Conservation (phyloP, 768 basidiomycete species). For the Lactifluus hygrophoroides region DNA sequence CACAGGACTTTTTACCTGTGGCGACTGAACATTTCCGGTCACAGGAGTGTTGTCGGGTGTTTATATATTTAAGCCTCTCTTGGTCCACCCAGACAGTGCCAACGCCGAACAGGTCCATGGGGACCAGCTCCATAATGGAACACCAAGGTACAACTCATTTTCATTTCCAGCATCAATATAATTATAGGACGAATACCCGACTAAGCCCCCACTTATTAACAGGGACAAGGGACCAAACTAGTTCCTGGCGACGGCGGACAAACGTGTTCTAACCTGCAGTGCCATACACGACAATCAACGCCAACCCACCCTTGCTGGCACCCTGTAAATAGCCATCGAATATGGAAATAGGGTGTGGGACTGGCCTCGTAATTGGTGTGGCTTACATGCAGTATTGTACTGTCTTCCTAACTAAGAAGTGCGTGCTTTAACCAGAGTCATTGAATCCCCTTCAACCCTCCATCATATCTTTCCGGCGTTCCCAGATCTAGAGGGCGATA, state of each 20-base stretch:
- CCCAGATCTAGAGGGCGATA: constrained; percentile 12
- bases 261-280: not conserved
- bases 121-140: not conserved
- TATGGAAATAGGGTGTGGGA: not conserved
- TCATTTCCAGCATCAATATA: not conserved
- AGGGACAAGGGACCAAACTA: not conserved
- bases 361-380: not conserved
- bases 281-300: not conserved
- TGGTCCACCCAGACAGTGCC: not conserved
- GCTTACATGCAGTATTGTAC: not conserved
- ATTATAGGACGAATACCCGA: not conserved
- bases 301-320: not conserved
- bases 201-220: not conserved
- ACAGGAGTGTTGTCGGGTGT: constrained; percentile 14
- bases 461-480: constrained; percentile 1
- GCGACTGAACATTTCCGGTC: not conserved
- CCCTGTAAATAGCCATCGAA: not conserved
- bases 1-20: not conserved
- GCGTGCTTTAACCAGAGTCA: not conserved
- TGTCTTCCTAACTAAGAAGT: not conserved
- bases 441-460: not conserved
- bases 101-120: not conserved
- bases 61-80: constrained; percentile 15
- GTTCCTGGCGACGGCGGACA: not conserved
- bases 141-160: not conserved